Conservation (phyloP, 306 rosid species). For the Vigna angularis region DNA sequence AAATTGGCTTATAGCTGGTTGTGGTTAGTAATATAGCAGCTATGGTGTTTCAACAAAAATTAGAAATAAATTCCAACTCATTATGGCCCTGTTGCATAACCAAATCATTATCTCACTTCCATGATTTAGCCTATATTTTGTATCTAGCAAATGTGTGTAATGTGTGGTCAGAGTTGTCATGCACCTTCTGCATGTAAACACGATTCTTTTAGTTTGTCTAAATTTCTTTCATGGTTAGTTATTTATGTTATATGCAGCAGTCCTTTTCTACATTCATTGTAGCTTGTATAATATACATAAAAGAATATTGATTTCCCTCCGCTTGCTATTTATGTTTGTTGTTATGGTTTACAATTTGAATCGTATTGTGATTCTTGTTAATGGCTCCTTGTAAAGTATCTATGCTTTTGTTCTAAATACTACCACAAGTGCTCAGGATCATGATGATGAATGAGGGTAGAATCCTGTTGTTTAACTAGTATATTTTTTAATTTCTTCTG, state of each 20-base stretch:
- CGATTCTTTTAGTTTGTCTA: conserved; percentile 22
- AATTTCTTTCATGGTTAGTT: background rate
- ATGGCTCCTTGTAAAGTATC: no score
- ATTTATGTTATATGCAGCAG: background rate
- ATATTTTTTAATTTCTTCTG: no score
- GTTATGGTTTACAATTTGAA: no score
- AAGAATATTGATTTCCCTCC: background rate
- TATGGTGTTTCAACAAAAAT: conserved; percentile 43
- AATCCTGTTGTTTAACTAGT: no score
- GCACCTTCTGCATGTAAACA: conserved; percentile 47
- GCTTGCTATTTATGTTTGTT: no score
- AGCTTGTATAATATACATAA: conserved; percentile 35
- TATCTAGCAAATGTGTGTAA: conserved; percentile 53
- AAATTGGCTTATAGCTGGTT: conserved; percentile 36
- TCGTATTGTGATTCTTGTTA: no score
- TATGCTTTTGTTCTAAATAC: no score
- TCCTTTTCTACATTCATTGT: background rate
- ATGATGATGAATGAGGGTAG: no score
- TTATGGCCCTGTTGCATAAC: conserved; percentile 45
- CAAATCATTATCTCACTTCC: conserved; percentile 41
- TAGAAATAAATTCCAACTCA: conserved; percentile 41
- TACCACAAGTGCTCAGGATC: no score
- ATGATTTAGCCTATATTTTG: conserved; percentile 34
- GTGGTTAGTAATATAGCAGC: conserved; percentile 47
- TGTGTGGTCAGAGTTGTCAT: conserved; percentile 37